Evolutionary conservation across 1,139 yeast species (phyloP), one percentile per base, ranked within the genome.

Genomic region (Blastobotrys elegans): DNA sequence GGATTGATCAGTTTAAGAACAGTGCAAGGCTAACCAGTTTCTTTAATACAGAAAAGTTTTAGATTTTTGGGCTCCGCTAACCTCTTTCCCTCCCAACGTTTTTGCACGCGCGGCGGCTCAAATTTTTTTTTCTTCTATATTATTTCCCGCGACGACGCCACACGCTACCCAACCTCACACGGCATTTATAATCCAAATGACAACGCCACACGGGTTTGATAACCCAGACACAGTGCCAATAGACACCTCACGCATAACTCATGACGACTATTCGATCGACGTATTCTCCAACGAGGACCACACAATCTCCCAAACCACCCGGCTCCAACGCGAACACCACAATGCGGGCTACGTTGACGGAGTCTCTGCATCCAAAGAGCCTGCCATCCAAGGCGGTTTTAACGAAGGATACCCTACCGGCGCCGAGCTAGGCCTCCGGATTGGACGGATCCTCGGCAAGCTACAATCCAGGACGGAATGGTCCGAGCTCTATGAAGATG

Each of bases 301-400:
- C 10, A 27, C 32, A 1, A 33, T 34, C 3, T 48, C 50, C 2
- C 48, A 57, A 34, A 51, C 55, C 3, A 50, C 50, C 2, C 54
- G 58, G 14, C 59, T 77, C n/a, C 65, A 77, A 53, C 69, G 94
- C 39, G 74, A 73, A n/a, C 97, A 90, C 60, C 74, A 73, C 20
- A 86, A 86, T 55, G 83, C 84, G 51, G 97, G 97, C 0, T 90
- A 87, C 58, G 66, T 87, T 2, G 96, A 85, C 52, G 97, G 97
- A 0, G 64, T 89, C 5, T 71, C 86, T 0, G 66, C 66, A n/a
- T 78, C 88, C 2, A 83, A 86, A 57, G 95, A 86, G 53, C 65
- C 66, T 13, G 77, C 83, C 35, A 69, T 89, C 21, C 97, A 90
- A 59, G 60, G 67, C 5, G 97, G 96, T 0, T 90, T 90, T 61